Conservation (phyloP, 257 asterid genomes). For the Plectranthus barbatus region DNA sequence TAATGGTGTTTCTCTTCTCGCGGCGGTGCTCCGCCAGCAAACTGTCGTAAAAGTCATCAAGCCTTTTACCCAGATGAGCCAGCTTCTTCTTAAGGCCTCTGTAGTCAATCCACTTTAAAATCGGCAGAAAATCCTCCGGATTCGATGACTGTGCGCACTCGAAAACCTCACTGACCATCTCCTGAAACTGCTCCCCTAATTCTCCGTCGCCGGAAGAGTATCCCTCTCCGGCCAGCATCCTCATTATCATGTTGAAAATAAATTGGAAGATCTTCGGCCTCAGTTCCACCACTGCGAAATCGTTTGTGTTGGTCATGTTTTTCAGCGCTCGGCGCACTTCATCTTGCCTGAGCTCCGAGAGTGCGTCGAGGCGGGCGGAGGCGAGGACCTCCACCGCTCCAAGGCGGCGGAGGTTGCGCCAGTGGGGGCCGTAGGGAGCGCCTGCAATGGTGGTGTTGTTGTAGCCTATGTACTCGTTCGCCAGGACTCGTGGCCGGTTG, state of each 20-base stretch:
- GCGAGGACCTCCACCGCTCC: conserved; percentile 31
- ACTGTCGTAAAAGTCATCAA: conserved; percentile 24
- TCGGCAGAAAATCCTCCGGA: conserved; percentile 32
- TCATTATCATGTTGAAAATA: not conserved
- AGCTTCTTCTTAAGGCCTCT: conserved; percentile 26
- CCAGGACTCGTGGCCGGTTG: conserved; percentile 31
- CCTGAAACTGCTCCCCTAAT: conserved; percentile 15
- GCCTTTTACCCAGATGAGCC: not conserved
- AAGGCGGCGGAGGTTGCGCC: conserved; percentile 41
- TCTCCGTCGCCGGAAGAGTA: not conserved
- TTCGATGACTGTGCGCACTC: conserved; percentile 19
- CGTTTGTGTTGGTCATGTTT: not conserved
- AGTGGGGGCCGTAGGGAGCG: conserved; percentile 33
- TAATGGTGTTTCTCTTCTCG: conserved; percentile 19
- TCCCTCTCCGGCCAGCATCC: not conserved
- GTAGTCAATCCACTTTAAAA: conserved; percentile 33
- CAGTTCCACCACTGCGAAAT: not conserved
- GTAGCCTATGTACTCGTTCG: conserved; percentile 34
- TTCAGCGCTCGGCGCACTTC: conserved; percentile 11
- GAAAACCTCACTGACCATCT: conserved; percentile 26
- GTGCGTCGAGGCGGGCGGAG: conserved; percentile 25
- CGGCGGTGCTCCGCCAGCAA: conserved; percentile 29
- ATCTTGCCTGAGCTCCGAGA: conserved; percentile 24
- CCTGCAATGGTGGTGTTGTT: conserved; percentile 33
- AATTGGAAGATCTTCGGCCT: not conserved